Conservation (phyloP, 2,329 filamentous ascomycete genomes). For the Hypoxylon sp. region DNA sequence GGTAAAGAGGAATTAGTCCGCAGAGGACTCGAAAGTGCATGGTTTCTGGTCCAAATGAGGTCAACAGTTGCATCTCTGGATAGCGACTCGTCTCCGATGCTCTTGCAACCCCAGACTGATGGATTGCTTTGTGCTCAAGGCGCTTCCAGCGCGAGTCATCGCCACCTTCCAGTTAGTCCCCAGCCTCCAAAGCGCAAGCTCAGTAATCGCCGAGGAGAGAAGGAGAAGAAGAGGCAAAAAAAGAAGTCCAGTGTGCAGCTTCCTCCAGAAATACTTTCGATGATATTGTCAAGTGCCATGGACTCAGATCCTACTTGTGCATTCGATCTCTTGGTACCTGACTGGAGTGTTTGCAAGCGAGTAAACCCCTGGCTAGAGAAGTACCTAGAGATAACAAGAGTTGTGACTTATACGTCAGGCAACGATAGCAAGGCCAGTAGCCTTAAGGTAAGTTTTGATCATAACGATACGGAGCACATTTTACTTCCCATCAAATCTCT, state of each 20-base stretch:
- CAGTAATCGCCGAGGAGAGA: not conserved
- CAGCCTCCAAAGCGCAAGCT: constrained; percentile 4
- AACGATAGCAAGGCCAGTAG: constrained; percentile 20
- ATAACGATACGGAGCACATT: constrained; percentile 43
- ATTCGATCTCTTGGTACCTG: constrained; percentile 46
- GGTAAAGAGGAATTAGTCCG: not conserved
- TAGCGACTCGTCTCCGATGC: not conserved
- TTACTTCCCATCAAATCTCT: constrained; percentile 41
- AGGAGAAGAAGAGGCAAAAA: not conserved
- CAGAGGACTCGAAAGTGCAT: constrained; percentile 3
- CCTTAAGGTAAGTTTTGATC: constrained; percentile 32
- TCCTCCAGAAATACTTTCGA: constrained; percentile 24
- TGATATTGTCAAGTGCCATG: constrained; percentile 13
- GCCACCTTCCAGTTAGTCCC: not conserved
- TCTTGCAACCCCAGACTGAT: not conserved
- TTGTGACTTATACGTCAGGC: constrained; percentile 46
- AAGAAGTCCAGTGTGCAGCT: not conserved
- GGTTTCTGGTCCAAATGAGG: not conserved
- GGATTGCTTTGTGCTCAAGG: not conserved
- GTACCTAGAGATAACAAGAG: constrained; percentile 18
- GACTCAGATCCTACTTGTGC: constrained; percentile 38
- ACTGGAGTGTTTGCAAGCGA: constrained; percentile 45
- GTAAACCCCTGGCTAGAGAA: constrained; percentile 21
- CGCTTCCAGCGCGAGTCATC: not conserved
- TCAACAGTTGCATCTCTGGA: not conserved